Evolutionary conservation across 2,329 filamentous ascomycete genomes (phyloP).

Genomic region (Talaromyces marneffei): DNA sequence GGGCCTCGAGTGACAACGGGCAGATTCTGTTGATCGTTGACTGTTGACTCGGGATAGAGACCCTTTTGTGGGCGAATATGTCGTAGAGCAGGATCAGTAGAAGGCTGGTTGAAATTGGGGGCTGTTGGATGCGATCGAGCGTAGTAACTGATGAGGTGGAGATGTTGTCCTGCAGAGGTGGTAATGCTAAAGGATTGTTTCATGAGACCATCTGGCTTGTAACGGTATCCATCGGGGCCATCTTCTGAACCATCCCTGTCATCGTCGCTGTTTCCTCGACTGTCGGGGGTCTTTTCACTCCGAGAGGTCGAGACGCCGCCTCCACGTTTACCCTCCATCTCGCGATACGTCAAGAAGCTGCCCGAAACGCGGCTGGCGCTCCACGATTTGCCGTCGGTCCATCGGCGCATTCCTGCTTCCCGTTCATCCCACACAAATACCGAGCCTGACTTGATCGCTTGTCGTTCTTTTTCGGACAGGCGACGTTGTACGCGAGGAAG

Average conservation of each 20-base stretch:
- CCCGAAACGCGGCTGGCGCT: conserved; percentile 95
- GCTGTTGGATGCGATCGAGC: conserved; percentile 69
- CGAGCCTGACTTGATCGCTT: conserved; percentile 91
- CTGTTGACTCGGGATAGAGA: conserved; percentile 93
- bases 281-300: conserved; percentile 74
- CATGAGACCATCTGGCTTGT: conserved; percentile 96
- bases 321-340: conserved; percentile 97
- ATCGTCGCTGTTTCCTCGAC: conserved; percentile 73
- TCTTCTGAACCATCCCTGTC: conserved; percentile 67
- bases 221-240: conserved; percentile 79
- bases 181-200: conserved; percentile 99
- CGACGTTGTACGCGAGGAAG: conserved; percentile 87
- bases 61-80: conserved; percentile 84
- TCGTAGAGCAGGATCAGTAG: conserved; percentile 70
- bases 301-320: conserved; percentile 50
- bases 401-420: conserved; percentile 95
- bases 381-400: conserved; percentile 99
- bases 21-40: conserved; percentile 75
- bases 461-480: conserved; percentile 92
- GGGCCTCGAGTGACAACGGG: conserved; percentile 74
- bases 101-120: conserved; percentile 71
- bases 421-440: conserved; percentile 99
- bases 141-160: conserved; percentile 97
- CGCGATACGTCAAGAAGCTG: conserved; percentile 93
- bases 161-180: conserved; percentile 79